phyloP scores from a whole-genome alignment of 805 yeast genomes.

The Saccharomycopsis vini region DNA sequence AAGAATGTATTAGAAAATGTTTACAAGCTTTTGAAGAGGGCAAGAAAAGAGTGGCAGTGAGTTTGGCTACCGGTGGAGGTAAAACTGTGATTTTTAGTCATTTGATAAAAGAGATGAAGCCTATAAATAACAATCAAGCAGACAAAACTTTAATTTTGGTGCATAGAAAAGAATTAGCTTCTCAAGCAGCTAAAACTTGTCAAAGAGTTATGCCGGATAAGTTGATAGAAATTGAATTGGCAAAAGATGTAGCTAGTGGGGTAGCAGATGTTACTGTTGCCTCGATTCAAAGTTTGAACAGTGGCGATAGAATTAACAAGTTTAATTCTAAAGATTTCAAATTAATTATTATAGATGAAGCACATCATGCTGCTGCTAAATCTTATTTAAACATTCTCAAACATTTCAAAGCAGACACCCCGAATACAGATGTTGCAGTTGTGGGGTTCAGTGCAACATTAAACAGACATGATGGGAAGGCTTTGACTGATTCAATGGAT shows the following conservation, averaged over 20 bases:
- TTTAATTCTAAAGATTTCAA: constrained; percentile 57
- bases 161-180: constrained; percentile 70
- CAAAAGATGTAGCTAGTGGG: constrained; percentile 32
- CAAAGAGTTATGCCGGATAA: constrained; percentile 38
- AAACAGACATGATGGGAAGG: constrained; percentile 61
- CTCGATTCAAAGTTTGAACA: constrained; percentile 57
- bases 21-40: constrained; percentile 39
- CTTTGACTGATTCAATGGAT: constrained; percentile 55
- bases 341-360: constrained; percentile 76
- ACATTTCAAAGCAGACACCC: constrained; percentile 43
- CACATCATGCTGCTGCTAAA: constrained; percentile 79
- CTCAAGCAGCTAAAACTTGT: constrained; percentile 55
- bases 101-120: constrained; percentile 33
- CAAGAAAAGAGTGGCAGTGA: constrained; percentile 59
- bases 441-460: constrained; percentile 88
- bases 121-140: constrained; percentile 8
- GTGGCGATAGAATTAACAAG: constrained; percentile 34
- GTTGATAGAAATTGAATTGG: constrained; percentile 64
- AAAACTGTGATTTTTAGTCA: constrained; percentile 74
- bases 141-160: constrained; percentile 51
- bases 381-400: constrained; percentile 52
- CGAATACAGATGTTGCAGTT: constrained; percentile 40
- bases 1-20: constrained; percentile 55
- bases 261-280: constrained; percentile 64
- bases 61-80: constrained; percentile 92